These are phyloP conservation scores for Nephelium lappaceum DNA, from an alignment of 345 rosid genomes.

Conservation along the genomic window DNA sequence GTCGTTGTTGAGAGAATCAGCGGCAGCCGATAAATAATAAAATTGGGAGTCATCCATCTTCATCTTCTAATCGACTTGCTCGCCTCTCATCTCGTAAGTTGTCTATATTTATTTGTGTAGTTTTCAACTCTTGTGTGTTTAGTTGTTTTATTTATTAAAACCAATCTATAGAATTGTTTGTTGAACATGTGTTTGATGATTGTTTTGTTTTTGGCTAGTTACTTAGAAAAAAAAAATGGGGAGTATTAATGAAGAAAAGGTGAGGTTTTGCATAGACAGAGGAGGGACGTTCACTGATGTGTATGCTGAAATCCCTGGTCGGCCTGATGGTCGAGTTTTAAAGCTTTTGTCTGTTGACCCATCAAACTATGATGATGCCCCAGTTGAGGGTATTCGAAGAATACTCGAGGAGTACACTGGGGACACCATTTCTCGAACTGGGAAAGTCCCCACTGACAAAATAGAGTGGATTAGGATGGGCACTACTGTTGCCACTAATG, in stretches of 20 bases:
- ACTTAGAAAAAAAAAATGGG: constrained; percentile 40
- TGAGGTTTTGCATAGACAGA: constrained; percentile 87
- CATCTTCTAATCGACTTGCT: too few species aligned
- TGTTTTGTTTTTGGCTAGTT: too few species aligned
- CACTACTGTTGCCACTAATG: constrained; percentile 94
- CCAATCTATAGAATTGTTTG: too few species aligned
- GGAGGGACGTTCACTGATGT: constrained; percentile 98
- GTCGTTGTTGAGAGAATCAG: too few species aligned
- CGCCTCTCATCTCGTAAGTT: too few species aligned
- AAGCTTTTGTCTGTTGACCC: constrained; percentile 97
- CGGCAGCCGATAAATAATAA: too few species aligned
- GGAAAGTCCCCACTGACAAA: constrained; percentile 82
- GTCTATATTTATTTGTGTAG: too few species aligned
- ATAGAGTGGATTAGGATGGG: constrained; percentile 99
- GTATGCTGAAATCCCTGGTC: constrained; percentile 93
- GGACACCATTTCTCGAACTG: constrained; percentile 60
- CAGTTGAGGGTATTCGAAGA: constrained; percentile 90
- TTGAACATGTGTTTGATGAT: too few species aligned
- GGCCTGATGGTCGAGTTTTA: constrained; percentile 65
- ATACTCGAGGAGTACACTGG: constrained; percentile 82
- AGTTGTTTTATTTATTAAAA: too few species aligned
- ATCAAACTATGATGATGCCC: constrained; percentile 92
- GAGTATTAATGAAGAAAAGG: constrained; percentile 49
- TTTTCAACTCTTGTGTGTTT: too few species aligned
- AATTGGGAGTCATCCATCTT: too few species aligned